phyloP scores from a whole-genome alignment of 495 filamentous ascomycete species.

The Annulohypoxylon stygium region DNA sequence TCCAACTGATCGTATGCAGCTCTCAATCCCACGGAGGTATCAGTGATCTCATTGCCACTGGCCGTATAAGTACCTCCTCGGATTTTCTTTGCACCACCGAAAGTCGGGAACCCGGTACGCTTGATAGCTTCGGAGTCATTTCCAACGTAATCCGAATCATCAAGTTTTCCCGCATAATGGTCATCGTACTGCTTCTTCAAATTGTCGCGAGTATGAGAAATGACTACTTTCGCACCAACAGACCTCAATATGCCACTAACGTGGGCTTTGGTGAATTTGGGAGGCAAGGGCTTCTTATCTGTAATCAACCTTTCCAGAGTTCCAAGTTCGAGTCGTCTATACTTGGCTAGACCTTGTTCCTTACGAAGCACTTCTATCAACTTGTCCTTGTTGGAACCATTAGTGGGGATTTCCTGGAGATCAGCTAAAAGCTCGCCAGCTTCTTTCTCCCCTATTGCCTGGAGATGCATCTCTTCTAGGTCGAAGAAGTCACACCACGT shows the following conservation, averaged over 20 bases:
- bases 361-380: conserved; percentile 12
- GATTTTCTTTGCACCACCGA: background rate
- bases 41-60: conserved; percentile 27
- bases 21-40: conserved; percentile 20
- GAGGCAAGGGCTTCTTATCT: background rate
- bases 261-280: background rate
- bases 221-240: background rate
- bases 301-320: background rate
- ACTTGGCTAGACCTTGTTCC: background rate
- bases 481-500: conserved; percentile 33
- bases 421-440: conserved; percentile 17
- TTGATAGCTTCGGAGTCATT: background rate
- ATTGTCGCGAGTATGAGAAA: background rate
- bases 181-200: background rate
- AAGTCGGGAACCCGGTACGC: background rate
- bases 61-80: conserved; percentile 33
- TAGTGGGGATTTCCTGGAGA: background rate
- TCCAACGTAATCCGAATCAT: conserved; percentile 1
- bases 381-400: background rate
- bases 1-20: conserved; percentile 10
- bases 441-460: conserved; percentile 16
- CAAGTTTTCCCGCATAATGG: background rate
- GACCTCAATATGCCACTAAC: background rate
- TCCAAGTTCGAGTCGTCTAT: background rate
- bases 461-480: background rate